Conservation (phyloP, 768 basidiomycete genomes). For the Termitomyces sp. region DNA sequence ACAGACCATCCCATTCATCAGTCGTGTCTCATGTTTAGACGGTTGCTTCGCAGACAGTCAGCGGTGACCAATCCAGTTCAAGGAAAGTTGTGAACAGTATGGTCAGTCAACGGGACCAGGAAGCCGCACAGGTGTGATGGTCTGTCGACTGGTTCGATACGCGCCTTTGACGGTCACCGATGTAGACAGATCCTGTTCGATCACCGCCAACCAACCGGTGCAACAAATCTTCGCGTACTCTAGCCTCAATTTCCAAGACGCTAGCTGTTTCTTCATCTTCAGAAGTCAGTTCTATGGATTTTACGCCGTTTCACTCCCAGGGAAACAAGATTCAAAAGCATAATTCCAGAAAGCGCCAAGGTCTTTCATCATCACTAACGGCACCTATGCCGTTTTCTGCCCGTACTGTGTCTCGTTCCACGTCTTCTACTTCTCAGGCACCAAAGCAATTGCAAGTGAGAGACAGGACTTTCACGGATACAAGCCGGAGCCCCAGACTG, state of each 20-base stretch:
- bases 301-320: not conserved
- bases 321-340: not conserved
- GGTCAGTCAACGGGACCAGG: not conserved
- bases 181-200: not conserved
- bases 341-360: not conserved
- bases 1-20: not conserved
- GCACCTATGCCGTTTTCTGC: not conserved
- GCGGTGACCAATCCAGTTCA: not conserved
- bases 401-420: not conserved
- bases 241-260: not conserved
- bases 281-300: not conserved
- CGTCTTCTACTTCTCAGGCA: not conserved
- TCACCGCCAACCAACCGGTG: not conserved
- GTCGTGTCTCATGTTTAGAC: not conserved
- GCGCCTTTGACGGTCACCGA: not conserved
- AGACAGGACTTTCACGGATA: not conserved
- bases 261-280: not conserved
- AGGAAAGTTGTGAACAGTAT: not conserved
- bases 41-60: not conserved
- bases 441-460: not conserved
- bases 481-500: not conserved
- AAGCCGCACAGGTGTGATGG: constrained; percentile 2
- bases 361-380: not conserved
- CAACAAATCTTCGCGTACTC: not conserved
- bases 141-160: not conserved